Evolutionary conservation across 805 yeast genomes (phyloP), one percentile per base, ranked within the genome.

Genomic region (Yamadazyma sp.): DNA sequence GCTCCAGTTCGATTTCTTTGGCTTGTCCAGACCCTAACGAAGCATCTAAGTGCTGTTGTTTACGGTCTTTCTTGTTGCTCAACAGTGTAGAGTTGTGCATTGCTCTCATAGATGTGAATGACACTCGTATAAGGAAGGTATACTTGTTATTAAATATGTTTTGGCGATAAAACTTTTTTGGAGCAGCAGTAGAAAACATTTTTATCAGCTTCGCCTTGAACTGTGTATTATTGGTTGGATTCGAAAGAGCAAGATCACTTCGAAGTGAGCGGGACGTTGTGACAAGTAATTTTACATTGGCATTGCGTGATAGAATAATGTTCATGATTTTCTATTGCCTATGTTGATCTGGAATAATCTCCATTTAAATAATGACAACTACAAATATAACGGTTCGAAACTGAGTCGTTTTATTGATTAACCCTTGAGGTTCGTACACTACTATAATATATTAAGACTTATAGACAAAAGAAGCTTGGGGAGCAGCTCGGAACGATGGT

Each of bases 1-100:
- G 20, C 25, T 22, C 12, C 10, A 11, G 6, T 22, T 6, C 25
- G 3, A 11, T 22, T 22, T 11, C 25, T 25, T 32, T 13, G 17
- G n/a, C n/a, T 11, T 30, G n/a, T 9, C 12, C 33, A 4, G 31
- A 28, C 10, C 13, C 20, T 10, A 10, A 10, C 6, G 20, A 22
- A n/a, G 36, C 23, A 25, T 33, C 30, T 12, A 29, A 33, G 20
- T 33, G 30, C n/a, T 33, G 30, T 23, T 33, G 36, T 11, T 16
- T 14, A 25, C 17, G 12, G 4, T 22, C 3, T 15, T 17, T 25
- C 8, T 24, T 29, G 4, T 23, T 24, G 10, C 21, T 18, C 12
- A 14, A 32, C 27, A 24, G 16, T 9, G 17, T 3, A 6, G 36
- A 23, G 6, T 9, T 13, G 20, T 33, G 36, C 10, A 33, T 12